Percentiles rank a stretch among this genome's conserved stretches.
phyloP scores from a whole-genome alignment of 768 basidiomycete genomes.

The Goffeauzyma gilvescens region DNA sequence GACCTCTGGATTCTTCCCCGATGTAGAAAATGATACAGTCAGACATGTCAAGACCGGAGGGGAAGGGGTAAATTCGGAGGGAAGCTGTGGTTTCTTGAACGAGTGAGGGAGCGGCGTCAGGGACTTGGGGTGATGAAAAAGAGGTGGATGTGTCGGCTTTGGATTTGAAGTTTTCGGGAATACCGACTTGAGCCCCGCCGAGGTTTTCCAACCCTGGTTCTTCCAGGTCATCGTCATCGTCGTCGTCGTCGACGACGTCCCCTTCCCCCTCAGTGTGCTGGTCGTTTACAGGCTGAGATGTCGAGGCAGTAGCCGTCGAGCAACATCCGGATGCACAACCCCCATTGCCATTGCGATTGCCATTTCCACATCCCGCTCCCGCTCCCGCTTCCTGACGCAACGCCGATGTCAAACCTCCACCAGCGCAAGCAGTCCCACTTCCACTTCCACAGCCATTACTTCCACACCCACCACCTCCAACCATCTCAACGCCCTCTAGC shows the following conservation, averaged over 20 bases:
- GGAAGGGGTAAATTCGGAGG: slow-evolving; percentile 22
- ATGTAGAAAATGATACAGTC: slow-evolving; percentile 42
- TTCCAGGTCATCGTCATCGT: too few species aligned
- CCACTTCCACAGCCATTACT: background rate
- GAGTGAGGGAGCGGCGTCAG: background rate
- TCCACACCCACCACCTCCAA: background rate
- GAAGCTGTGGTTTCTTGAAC: background rate
- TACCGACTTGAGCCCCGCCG: background rate
- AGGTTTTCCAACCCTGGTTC: background rate
- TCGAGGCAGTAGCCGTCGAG: too few species aligned
- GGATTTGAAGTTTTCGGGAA: background rate
- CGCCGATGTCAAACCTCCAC: too few species aligned
- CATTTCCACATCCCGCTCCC: too few species aligned
- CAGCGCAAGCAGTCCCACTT: background rate
- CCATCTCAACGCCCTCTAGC: too few species aligned
- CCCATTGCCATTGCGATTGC: too few species aligned
- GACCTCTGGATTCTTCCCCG: slow-evolving; percentile 56
- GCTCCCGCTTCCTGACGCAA: too few species aligned
- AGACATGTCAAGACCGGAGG: slow-evolving; percentile 18
- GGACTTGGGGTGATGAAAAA: background rate
- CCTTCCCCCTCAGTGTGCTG: too few species aligned
- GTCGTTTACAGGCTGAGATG: too few species aligned
- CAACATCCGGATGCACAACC: too few species aligned
- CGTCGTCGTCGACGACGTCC: too few species aligned
- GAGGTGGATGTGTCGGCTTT: background rate